These are phyloP conservation scores for Calonectria pauciramosa DNA, from an alignment of 2,329 filamentous ascomycete species.

Conservation along the genomic window DNA sequence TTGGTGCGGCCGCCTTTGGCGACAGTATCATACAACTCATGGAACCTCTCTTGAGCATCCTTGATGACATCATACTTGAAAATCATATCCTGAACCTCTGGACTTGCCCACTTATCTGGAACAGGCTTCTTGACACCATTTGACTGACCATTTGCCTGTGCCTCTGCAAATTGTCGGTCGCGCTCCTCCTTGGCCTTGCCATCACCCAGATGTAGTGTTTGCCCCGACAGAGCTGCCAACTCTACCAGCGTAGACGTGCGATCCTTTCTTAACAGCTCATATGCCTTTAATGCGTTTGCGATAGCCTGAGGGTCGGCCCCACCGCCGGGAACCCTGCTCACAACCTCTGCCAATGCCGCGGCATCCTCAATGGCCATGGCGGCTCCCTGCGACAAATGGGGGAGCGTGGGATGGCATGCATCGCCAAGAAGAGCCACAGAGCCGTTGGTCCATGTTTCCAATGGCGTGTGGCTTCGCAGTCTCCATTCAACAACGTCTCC, in stretches of 20 bases:
- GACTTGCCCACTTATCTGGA: conserved; percentile 33
- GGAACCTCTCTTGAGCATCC: conserved; percentile 14
- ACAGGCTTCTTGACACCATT: conserved; percentile 22
- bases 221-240: background rate
- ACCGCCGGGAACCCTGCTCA: background rate
- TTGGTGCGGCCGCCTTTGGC: background rate
- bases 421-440: conserved; percentile 15
- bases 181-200: conserved; percentile 4
- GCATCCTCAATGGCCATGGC: background rate
- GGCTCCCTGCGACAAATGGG: background rate
- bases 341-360: background rate
- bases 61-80: conserved; percentile 23
- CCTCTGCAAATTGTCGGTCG: background rate
- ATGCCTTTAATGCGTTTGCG: background rate
- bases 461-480: conserved; percentile 21
- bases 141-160: background rate
- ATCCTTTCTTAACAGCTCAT: background rate
- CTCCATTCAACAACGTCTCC: conserved; percentile 30
- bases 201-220: background rate
- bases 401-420: background rate
- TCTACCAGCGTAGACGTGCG: background rate
- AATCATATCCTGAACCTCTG: conserved; percentile 33
- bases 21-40: background rate
- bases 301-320: background rate
- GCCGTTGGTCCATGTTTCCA: conserved; percentile 20